Base-by-base conservation (phyloP, 2,329 filamentous ascomycete species). In the Bipolaris sorokiniana region DNA sequence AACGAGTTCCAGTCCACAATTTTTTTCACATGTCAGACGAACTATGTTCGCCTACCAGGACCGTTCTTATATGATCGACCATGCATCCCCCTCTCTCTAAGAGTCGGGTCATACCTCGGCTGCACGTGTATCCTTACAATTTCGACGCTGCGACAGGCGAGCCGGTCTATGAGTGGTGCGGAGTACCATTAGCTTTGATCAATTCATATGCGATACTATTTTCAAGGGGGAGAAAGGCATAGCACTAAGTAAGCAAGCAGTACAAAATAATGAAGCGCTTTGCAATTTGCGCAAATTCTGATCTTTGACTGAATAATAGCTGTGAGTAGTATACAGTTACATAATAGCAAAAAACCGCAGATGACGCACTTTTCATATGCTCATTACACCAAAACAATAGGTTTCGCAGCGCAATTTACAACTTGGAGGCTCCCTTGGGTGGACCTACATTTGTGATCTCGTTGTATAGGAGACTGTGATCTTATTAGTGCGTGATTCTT, bases 371-470 rank as follows among this genome's bases (percentile, higher is more conserved):
- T 48, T 48, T 38, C 44, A 36, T 36, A 20, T 22, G 18, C 13
- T 47, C 28, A n/a, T 47, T 36, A 48, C 15, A 48, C 7, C 15
- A 37, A 34, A 37, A 7, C 0, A 1, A 7, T 18, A 44, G 11
- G 9, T 13, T 7, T 36, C 18, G 38, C 22, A 36, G 16, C 20
- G 18, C 20, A 7, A 13, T 48, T 47, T 76, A 80, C 67, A 80
- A 71, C 74, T 82, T 82, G 44, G 80, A 73, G 37, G 80, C 80
- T 58, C 79, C 76, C n/a, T 87, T 85, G 59, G 86, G 83, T 56
- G 82, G 79, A 61, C 90, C 90, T 56, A 90, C 84, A 58, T 87
- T 86, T 16, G 91, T 93, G 73, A 96, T 95, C 77, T 95, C 91
- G 69, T 94, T 91, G 79, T 96, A 96, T 48, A 97, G 79, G 66